phyloP scores from a whole-genome alignment of 1,284 basidiomycete genomes.

The Mycena sp. region DNA sequence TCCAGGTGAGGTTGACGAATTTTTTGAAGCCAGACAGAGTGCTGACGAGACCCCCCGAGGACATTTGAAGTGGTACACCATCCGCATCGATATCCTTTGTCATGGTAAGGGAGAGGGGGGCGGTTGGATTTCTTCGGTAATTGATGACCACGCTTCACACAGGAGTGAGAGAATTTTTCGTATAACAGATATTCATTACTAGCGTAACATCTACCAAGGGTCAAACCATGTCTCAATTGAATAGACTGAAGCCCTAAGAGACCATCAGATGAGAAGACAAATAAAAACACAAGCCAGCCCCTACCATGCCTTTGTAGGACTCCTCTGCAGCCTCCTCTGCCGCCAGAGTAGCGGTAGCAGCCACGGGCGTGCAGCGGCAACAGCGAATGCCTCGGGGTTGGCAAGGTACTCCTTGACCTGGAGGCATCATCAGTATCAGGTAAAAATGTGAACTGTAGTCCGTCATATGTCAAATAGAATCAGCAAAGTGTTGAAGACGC shows the following conservation, averaged over 20 bases:
- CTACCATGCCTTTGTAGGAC: constrained; percentile 76
- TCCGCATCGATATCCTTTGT: constrained; percentile 88
- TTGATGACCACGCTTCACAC: neutral
- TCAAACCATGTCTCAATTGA: constrained; percentile 57
- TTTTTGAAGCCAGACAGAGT: constrained; percentile 98
- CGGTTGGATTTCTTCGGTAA: constrained; percentile 73
- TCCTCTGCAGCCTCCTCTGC: constrained; percentile 82
- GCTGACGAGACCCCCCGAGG: constrained; percentile 91
- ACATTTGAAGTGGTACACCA: constrained; percentile 92
- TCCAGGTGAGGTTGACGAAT: constrained; percentile 95
- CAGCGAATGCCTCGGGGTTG: constrained; percentile 96
- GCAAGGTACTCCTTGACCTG: constrained; percentile 96
- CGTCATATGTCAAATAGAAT: constrained; percentile 44
- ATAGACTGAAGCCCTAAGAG: constrained; percentile 81
- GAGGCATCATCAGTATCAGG: constrained; percentile 43
- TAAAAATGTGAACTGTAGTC: constrained; percentile 38
- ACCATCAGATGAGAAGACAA: too few species aligned
- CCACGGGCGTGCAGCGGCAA: constrained; percentile 66
- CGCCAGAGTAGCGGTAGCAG: constrained; percentile 60
- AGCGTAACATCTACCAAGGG: constrained; percentile 50
- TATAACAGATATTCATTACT: neutral
- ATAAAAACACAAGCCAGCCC: too few species aligned
- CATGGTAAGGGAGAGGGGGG: constrained; percentile 85
- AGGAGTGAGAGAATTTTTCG: too few species aligned
- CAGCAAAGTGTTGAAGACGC: constrained; percentile 60